Conservation (phyloP, 208 protist genomes). For the Acanthamoeba royreba region DNA sequence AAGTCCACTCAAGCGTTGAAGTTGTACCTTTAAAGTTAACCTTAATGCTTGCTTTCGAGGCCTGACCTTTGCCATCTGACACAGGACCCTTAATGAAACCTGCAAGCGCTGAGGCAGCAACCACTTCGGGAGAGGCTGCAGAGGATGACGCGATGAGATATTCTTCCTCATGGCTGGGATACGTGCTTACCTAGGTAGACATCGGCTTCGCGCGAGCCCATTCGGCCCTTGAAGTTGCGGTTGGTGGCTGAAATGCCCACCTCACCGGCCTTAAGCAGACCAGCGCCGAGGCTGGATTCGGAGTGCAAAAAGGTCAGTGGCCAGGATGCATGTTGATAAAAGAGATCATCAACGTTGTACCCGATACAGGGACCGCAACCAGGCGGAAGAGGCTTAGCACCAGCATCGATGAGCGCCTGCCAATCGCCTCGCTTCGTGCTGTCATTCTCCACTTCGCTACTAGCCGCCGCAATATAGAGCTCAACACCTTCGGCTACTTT, state of each 20-base stretch:
- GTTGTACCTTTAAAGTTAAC: not conserved
- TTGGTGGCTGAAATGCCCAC: slow-evolving; percentile 82
- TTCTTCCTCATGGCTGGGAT: no score
- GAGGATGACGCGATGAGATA: no score
- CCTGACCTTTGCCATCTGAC: not conserved
- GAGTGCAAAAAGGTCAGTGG: no score
- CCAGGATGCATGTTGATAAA: no score
- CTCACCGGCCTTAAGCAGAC: slow-evolving; percentile 79
- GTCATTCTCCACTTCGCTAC: slow-evolving; percentile 67
- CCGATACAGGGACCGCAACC: slow-evolving; percentile 82
- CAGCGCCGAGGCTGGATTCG: slow-evolving; percentile 32
- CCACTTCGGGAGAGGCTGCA: slow-evolving; percentile 76
- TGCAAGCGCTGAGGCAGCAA: slow-evolving; percentile 71
- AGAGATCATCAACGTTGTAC: not conserved
- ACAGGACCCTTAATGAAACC: slow-evolving; percentile 68
- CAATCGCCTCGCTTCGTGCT: slow-evolving; percentile 67
- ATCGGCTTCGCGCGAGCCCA: slow-evolving; percentile 71
- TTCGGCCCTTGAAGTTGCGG: slow-evolving; percentile 83
- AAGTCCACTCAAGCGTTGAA: no score
- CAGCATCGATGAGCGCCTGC: slow-evolving; percentile 66
- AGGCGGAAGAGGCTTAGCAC: slow-evolving; percentile 73
- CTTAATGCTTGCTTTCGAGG: not conserved
- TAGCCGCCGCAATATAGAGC: slow-evolving; percentile 78
- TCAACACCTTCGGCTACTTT: slow-evolving; percentile 70
- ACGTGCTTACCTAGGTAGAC: not conserved